phyloP scores from a whole-genome alignment of 768 basidiomycete species.

The Leccinum rimulosum region DNA sequence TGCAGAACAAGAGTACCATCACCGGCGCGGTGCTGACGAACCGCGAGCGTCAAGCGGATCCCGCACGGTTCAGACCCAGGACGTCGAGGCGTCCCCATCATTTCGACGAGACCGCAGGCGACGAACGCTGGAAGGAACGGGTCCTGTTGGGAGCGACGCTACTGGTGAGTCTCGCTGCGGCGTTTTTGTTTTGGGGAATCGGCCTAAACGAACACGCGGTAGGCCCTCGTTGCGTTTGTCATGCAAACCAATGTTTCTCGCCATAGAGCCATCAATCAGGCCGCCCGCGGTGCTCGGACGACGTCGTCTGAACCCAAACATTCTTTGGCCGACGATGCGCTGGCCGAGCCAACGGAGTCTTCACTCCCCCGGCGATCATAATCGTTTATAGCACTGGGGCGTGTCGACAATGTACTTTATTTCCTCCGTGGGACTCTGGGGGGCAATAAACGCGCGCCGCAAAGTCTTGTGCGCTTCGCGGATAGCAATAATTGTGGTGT shows the following conservation, averaged over 20 bases:
- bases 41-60: slow-evolving; percentile 27
- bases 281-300: slow-evolving; percentile 3
- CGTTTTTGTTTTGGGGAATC: not conserved
- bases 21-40: slow-evolving; percentile 16
- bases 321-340: slow-evolving; percentile 19
- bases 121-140: slow-evolving; percentile 69
- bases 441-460: not conserved
- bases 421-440: not conserved
- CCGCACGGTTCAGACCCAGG: slow-evolving; percentile 42
- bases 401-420: not conserved
- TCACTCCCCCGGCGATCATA: not conserved
- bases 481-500: not conserved
- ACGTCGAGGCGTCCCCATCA: slow-evolving; percentile 43
- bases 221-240: slow-evolving; percentile 36
- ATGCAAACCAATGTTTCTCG: slow-evolving; percentile 33
- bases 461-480: not conserved
- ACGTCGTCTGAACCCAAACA: slow-evolving; percentile 2
- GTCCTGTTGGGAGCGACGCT: slow-evolving; percentile 55
- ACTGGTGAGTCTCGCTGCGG: slow-evolving; percentile 36
- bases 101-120: slow-evolving; percentile 41
- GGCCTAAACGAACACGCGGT: not conserved
- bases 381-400: not conserved
- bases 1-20: slow-evolving; percentile 46
- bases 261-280: slow-evolving; percentile 30
- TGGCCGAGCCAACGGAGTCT: slow-evolving; percentile 17